Base-by-base conservation (phyloP, 257 asterid species). In the Misopates orontium region DNA sequence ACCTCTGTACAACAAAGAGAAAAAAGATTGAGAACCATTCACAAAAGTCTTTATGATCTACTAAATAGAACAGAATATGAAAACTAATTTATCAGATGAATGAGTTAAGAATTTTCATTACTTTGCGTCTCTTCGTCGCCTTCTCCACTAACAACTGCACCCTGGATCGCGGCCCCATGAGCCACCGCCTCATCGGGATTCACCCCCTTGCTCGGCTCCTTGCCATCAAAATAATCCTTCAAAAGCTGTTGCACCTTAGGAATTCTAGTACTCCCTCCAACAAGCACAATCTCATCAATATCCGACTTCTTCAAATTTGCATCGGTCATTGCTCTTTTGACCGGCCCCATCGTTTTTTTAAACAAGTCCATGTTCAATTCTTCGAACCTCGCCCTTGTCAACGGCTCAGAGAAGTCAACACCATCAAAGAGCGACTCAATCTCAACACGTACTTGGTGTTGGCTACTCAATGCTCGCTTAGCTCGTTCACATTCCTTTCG, bases 171-270 rank as follows among this genome's bases (percentile, higher is more conserved):
- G 44, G 87, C 90, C 48, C 87, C 85, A 65, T 55, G 79, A 55
- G 90, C 90, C 21, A 84, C 90, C 4, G 87, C 90, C 69, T 84
- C 90, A 9, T 84, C 90, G 0, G 90, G 90, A 71, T 84, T 81
- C 19, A 84, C 85, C 15, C 85, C 85, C 61, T 71, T 79, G 76
- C 52, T 78, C 57, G 82, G 85, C 55, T 81, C 90, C 55, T 84
- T 84, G 65, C 87, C 87, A 14, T 77, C 73, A 48, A 81, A 84
- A 23, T 58, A 77, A 13, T 84, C 90, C 71, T 79, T 76, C 54
- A 84, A 69, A 36, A 84, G 78, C 69, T 81, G 79, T 31, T 79
- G 85, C 54, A 84, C 85, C 64, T 77, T 84, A 0, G 87, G 85
- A 53, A 81, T 79, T 32, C 90, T 77, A 20, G 90, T 81, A 62